These are phyloP conservation scores for Penicillium sp. DNA, from an alignment of 2,329 filamentous ascomycete species.

Conservation along the genomic window DNA sequence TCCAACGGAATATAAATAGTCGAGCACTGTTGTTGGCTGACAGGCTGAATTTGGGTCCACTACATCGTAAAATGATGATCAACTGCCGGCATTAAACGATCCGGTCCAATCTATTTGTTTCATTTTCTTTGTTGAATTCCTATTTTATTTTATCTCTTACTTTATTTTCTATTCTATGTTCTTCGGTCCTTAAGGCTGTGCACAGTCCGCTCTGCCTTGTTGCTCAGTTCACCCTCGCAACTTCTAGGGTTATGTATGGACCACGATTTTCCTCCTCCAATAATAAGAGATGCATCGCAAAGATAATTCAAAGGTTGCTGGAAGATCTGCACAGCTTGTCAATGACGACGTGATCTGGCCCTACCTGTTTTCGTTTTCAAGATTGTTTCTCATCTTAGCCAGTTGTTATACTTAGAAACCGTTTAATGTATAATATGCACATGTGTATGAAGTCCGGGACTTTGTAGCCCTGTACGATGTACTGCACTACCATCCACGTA, in stretches of 20 bases:
- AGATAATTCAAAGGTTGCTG: neutral
- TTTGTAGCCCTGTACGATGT: too few relatives aligned
- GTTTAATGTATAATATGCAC: too few relatives aligned
- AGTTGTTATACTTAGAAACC: neutral
- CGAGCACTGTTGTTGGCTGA: neutral
- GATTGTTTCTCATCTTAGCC: too few relatives aligned
- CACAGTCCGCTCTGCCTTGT: neutral
- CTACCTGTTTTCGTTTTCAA: neutral
- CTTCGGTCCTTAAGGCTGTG: neutral
- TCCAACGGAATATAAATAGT: conserved; percentile 3
- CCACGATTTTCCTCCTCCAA: too few relatives aligned
- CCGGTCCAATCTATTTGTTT: conserved; percentile 5
- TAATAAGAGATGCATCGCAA: too few relatives aligned
- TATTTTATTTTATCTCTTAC: neutral
- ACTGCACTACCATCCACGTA: too few relatives aligned
- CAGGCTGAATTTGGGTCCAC: neutral
- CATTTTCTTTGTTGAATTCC: neutral
- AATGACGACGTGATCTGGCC: neutral
- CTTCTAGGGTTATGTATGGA: neutral
- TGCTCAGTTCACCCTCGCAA: neutral
- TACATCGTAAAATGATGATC: conserved; percentile 2
- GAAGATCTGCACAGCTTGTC: neutral
- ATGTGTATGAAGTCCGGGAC: too few relatives aligned
- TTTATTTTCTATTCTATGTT: neutral
- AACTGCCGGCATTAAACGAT: neutral